These are phyloP conservation scores for Candida sphagnicola DNA, from an alignment of 805 yeast species.

Conservation along the genomic window DNA sequence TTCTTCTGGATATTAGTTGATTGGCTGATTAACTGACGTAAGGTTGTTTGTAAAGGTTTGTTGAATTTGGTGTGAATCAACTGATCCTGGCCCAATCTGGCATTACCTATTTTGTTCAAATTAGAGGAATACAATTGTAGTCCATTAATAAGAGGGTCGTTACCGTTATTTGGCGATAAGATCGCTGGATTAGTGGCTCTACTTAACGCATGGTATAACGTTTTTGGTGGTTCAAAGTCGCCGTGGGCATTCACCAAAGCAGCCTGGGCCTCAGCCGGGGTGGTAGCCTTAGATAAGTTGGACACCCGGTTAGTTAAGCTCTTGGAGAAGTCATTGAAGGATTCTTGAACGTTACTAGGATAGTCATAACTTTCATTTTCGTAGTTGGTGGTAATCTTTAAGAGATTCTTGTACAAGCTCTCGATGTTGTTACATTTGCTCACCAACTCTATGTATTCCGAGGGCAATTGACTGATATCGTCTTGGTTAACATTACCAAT, in stretches of 20 bases:
- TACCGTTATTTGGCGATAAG: slow-evolving; percentile 34
- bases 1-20: slow-evolving; percentile 66
- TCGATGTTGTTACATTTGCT: slow-evolving; percentile 38
- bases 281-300: slow-evolving; percentile 65
- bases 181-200: slow-evolving; percentile 64
- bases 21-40: slow-evolving; percentile 56
- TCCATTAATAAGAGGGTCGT: slow-evolving; percentile 55
- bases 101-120: slow-evolving; percentile 74
- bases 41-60: slow-evolving; percentile 56
- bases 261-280: slow-evolving; percentile 81
- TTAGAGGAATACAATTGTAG: slow-evolving; percentile 65
- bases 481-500: slow-evolving; percentile 66
- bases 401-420: slow-evolving; percentile 37
- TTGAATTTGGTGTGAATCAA: slow-evolving; percentile 68
- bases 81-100: slow-evolving; percentile 78
- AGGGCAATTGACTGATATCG: slow-evolving; percentile 75
- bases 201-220: slow-evolving; percentile 76
- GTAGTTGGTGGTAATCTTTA: slow-evolving; percentile 47
- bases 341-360: slow-evolving; percentile 71
- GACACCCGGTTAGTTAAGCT: slow-evolving; percentile 59
- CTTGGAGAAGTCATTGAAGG: slow-evolving; percentile 70
- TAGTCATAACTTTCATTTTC: slow-evolving; percentile 81
- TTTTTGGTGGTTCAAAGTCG: slow-evolving; percentile 64
- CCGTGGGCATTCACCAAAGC: slow-evolving; percentile 45
- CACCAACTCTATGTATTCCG: slow-evolving; percentile 60